These are phyloP conservation scores for Giardia muris DNA, from an alignment of 208 protist genomes.

Conservation along the genomic window DNA sequence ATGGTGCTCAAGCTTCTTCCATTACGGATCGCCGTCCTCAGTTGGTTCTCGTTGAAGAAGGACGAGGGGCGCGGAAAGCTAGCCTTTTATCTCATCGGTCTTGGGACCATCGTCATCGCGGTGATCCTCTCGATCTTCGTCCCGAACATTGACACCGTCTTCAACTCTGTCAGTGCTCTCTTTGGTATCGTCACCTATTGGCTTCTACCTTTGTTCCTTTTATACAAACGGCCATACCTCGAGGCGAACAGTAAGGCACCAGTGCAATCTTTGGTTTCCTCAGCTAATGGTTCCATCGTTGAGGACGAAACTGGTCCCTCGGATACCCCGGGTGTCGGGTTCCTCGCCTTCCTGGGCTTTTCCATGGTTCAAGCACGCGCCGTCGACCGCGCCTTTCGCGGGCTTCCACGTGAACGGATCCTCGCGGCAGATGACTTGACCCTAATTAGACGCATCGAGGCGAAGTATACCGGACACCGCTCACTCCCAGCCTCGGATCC, in stretches of 20 bases:
- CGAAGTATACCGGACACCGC: no score
- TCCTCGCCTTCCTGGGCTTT: not conserved
- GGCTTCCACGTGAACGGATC: no score
- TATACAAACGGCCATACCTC: not conserved
- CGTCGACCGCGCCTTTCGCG: no score
- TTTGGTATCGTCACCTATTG: conserved; percentile 8
- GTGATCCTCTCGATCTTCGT: not conserved
- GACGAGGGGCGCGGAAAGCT: not conserved
- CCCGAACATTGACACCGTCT: conserved; percentile 2
- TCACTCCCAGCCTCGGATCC: no score
- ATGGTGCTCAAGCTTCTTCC: not conserved
- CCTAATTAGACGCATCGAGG: no score
- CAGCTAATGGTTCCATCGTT: not conserved
- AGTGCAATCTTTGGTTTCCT: no score
- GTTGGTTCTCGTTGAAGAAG: not conserved
- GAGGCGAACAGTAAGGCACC: not conserved
- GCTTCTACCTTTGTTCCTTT: not conserved
- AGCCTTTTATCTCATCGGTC: not conserved
- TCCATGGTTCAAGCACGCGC: not conserved
- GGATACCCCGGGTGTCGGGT: not conserved
- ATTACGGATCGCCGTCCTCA: not conserved
- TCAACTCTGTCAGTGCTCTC: not conserved
- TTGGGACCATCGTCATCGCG: not conserved
- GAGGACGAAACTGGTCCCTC: not conserved
- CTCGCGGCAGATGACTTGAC: no score